These are phyloP conservation scores for Vanrija sp. DNA, from an alignment of 1,284 basidiomycete species.

Conservation along the genomic window DNA sequence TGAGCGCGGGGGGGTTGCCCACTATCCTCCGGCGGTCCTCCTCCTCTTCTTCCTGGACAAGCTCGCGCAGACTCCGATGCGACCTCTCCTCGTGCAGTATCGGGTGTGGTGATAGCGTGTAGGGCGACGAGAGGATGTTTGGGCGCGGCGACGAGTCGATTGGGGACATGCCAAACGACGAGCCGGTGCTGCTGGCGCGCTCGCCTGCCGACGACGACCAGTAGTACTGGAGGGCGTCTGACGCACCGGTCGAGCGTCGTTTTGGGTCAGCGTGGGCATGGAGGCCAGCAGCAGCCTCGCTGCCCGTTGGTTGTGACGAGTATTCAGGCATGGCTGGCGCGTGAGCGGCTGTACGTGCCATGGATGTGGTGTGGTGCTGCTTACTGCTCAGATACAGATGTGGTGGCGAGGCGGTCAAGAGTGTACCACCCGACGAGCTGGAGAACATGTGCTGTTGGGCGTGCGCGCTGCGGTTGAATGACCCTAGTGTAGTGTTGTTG, in stretches of 20 bases:
- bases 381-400: not conserved
- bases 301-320: not conserved
- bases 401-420: no score
- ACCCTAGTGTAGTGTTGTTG: no score
- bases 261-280: not conserved
- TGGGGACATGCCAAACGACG: conserved; percentile 24
- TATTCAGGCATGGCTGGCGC: conserved; percentile 15
- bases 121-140: conserved; percentile 10
- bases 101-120: conserved; percentile 14
- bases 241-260: conserved; percentile 34
- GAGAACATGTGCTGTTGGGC: no score
- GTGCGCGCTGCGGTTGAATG: no score
- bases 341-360: not conserved
- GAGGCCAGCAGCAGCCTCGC: not conserved
- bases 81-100: conserved; percentile 1
- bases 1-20: not conserved
- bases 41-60: conserved; percentile 4
- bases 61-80: conserved; percentile 5
- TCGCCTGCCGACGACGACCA: conserved; percentile 39
- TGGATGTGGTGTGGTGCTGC: not conserved
- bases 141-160: conserved; percentile 8
- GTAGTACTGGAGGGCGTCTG: conserved; percentile 43
- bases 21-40: not conserved
- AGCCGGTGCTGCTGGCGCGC: conserved; percentile 35
- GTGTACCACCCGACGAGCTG: no score